phyloP scores from a whole-genome alignment of 164 flowering plant genomes.

The Stephania japonica region DNA sequence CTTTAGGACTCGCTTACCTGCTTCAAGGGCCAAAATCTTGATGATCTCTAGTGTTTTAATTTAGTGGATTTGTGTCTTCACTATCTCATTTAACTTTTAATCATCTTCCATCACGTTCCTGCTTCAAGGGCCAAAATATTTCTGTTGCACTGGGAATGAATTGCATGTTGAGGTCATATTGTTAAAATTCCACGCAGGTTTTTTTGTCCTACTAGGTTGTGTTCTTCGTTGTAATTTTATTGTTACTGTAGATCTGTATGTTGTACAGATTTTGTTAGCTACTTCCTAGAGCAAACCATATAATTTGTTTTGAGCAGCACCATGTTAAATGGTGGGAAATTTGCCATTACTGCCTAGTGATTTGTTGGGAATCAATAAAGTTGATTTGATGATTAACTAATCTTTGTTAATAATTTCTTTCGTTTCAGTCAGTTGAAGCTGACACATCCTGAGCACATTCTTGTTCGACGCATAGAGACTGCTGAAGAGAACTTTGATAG shows the following conservation, averaged over 20 bases:
- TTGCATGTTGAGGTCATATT: too few species aligned
- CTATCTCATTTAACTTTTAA: too few species aligned
- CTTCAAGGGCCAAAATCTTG: too few species aligned
- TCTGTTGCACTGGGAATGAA: too few species aligned
- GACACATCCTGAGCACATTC: conserved; percentile 70
- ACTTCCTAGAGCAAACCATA: neutral
- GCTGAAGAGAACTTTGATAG: conserved; percentile 86
- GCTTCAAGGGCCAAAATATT: neutral
- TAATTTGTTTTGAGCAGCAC: neutral
- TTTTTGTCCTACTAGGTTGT: neutral
- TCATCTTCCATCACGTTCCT: neutral
- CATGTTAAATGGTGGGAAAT: neutral
- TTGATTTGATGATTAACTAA: neutral
- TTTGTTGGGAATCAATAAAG: neutral
- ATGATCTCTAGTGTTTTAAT: too few species aligned
- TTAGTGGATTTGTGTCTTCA: too few species aligned
- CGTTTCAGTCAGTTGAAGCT: conserved; percentile 89
- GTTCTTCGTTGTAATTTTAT: neutral
- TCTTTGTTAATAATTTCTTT: neutral
- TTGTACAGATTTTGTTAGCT: neutral
- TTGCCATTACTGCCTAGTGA: neutral
- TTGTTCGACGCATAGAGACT: conserved; percentile 54
- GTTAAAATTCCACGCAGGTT: too few species aligned
- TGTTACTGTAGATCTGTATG: neutral
- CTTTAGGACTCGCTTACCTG: too few species aligned